A percentile compares a stretch with the other conserved stretches of the same genome.
Conservation (phyloP, 2,329 filamentous ascomycete genomes). For the Microdochium trichocladiopsis region DNA sequence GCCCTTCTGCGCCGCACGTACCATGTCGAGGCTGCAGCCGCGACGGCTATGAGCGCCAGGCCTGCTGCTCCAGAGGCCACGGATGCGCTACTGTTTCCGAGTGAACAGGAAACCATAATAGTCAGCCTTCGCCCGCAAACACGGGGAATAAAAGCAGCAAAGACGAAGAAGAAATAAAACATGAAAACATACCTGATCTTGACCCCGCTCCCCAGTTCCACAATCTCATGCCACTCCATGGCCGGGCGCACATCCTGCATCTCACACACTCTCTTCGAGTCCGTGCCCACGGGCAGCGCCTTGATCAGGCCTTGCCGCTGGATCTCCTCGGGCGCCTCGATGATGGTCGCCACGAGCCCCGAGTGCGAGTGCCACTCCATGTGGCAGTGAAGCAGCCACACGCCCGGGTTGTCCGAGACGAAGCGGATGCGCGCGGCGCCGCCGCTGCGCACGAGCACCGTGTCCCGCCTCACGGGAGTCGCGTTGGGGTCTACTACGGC, state of each 20-base stretch:
- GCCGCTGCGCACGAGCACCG: not conserved
- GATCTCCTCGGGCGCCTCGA: slow-evolving; percentile 29
- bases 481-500: slow-evolving; percentile 9
- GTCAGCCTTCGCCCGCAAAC: no score
- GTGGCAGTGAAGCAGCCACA: slow-evolving; percentile 40
- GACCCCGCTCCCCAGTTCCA: not conserved
- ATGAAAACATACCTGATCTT: not conserved
- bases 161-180: no score
- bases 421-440: slow-evolving; percentile 27
- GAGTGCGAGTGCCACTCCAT: slow-evolving; percentile 48
- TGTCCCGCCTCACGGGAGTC: not conserved
- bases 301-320: slow-evolving; percentile 40
- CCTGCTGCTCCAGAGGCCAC: not conserved
- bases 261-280: not conserved
- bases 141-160: not conserved
- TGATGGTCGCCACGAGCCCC: slow-evolving; percentile 34
- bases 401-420: slow-evolving; percentile 29
- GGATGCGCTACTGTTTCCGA: not conserved
- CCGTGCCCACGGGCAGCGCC: not conserved
- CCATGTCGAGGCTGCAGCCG: not conserved
- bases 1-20: not conserved
- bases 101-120: no score
- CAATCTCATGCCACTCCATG: not conserved
- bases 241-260: not conserved
- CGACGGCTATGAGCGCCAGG: not conserved